These are phyloP conservation scores for Penicillium argentinense DNA, from an alignment of 495 filamentous ascomycete genomes.

Conservation along the genomic window DNA sequence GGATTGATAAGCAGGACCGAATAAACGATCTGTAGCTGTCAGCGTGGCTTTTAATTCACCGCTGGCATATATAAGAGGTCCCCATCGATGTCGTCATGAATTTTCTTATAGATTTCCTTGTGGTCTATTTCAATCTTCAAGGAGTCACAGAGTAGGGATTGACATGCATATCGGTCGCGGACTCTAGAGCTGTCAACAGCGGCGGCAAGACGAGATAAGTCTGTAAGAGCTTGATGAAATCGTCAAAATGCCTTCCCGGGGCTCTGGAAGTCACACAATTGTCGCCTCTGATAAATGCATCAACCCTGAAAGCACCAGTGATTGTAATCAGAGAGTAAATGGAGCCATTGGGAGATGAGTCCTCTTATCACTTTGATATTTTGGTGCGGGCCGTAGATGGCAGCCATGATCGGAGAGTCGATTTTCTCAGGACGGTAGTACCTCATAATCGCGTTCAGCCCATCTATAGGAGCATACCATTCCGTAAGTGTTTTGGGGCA, in stretches of 20 bases:
- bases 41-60: background rate
- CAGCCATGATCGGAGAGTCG: background rate
- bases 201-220: background rate
- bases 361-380: constrained; percentile 4
- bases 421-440: background rate
- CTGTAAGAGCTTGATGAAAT: too few species aligned
- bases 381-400: constrained; percentile 1
- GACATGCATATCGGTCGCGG: background rate
- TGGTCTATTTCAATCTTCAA: background rate
- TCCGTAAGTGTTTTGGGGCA: background rate
- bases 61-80: constrained; percentile 1
- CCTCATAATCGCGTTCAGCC: constrained; percentile 1
- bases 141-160: background rate
- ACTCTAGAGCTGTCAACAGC: background rate
- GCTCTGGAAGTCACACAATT: constrained; percentile 1
- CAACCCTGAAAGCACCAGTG: background rate
- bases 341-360: too few species aligned
- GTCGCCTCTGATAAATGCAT: constrained; percentile 1
- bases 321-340: background rate
- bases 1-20: constrained; percentile 1
- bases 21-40: background rate
- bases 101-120: background rate
- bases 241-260: too few species aligned
- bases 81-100: background rate
- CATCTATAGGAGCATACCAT: constrained; percentile 1